Evolutionary conservation across 2,329 filamentous ascomycete genomes (phyloP), one percentile per base, ranked within the genome.

Genomic region (Emergomyces orientalis): DNA sequence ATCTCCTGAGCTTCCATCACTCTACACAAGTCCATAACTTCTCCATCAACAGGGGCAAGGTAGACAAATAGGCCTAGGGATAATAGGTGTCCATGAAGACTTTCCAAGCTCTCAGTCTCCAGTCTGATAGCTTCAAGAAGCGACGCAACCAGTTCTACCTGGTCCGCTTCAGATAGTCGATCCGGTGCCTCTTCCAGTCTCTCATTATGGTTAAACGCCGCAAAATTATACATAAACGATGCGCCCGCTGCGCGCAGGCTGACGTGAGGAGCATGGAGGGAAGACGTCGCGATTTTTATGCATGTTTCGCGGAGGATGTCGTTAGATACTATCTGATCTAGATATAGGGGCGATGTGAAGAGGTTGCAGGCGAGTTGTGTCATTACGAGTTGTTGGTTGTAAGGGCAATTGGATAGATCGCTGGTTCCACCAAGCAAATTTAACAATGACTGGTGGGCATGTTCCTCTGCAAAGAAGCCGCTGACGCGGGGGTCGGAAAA

Each of bases 311-410:
- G 82, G 59, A 91, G 74, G 27, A 69, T 60, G 1, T 75, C 74
- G 52, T 82, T 77, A 1, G 76, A 73, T 7, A 89, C 77, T 9
- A 92, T 79, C 65, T 87, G 82, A 2, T 85, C 81, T 0, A 86
- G 80, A 69, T 88, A 95, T 0, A 96, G 79, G 0, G 85, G 82
- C 0, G 87, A 88, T 0, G 85, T 87, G 77, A 96, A 96, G 51
- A 96, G 79, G 70, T 96, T 97, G 76, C 91, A 95, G 1, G 85
- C 82, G 70, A 93, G 82, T 68, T 97, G 92, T 27, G 96, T 77
- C 0, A 90, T 88, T 19, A 96, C 90, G 1, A 97, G 84, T 17
- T 91, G 87, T 1, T 95, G 81, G 4, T 89, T 87, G 71, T 97
- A 97, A 0, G 91, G 90, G 49, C 86, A 89, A 0, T 78, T 74